Evolutionary conservation across 2,329 filamentous ascomycete species (phyloP), one percentile per base, ranked within the genome.

Genomic region (Penicillium expansum): DNA sequence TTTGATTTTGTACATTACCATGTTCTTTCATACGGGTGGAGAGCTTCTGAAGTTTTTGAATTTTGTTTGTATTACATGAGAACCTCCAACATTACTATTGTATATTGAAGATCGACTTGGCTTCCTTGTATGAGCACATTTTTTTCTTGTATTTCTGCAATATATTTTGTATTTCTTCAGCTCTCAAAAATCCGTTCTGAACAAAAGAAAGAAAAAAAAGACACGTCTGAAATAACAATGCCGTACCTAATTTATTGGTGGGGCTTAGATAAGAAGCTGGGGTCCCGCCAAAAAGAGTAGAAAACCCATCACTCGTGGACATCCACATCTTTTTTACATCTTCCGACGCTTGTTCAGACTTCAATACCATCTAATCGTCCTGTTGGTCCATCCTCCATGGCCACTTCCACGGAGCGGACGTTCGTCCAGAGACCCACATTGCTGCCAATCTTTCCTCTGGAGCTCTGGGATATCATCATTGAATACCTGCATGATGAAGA

Each of bases 381-480:
- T 42, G 13, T 39, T 30, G 33, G 18, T 24, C 7, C 24, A 37
- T 48, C 20, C 13, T 11, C 18, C 43, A 52, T 52, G 49, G 38
- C 38, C 35, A 41, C 9, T 18, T 11, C 20, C 14, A 54, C 18
- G n/a, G 10, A 43, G 8, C 38, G 29, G 10, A 14, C 14, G 9
- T 29, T 37, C n/a, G 7, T 16, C 9, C 30, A n/a, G 10, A 47
- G 24, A 22, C 51, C 45, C 9, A 37, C 14, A 13, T 32, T 32
- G 29, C 37, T 55, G 24, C 52, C 38, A 10, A 22, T 55, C 0
- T 55, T 55, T 18, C 52, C 47, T 7, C n/a, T 51, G n/a, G 52
- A 55, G 30, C 45, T 55, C 5, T 55, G 52, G 52, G 45, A 55
- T 24, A 55, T 55, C 37, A 44, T 55, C 37, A 55, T 55, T 35